These are phyloP conservation scores for Blumeria graminis DNA, from an alignment of 2,329 filamentous ascomycete species.

Conservation along the genomic window DNA sequence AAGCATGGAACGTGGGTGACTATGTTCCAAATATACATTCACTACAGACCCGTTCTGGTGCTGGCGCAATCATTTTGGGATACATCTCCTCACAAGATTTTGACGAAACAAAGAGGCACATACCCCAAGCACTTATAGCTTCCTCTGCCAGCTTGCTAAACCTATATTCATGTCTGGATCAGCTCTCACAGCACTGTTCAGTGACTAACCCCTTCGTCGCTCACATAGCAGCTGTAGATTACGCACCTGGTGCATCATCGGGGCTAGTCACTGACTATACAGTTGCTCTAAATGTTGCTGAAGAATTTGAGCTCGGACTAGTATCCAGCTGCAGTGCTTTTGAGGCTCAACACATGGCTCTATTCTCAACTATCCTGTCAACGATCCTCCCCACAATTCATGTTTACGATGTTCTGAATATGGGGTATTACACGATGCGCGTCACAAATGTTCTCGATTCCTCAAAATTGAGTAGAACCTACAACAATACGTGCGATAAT, in stretches of 20 bases:
- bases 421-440: slow-evolving; percentile 59
- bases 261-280: slow-evolving; percentile 76
- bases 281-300: slow-evolving; percentile 52
- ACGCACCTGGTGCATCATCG: slow-evolving; percentile 34
- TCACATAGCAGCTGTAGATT: slow-evolving; percentile 80
- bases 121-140: slow-evolving; percentile 77
- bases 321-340: slow-evolving; percentile 69
- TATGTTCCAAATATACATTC: slow-evolving; percentile 54
- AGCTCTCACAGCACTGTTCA: slow-evolving; percentile 74
- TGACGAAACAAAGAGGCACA: slow-evolving; percentile 68
- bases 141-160: slow-evolving; percentile 61
- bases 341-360: slow-evolving; percentile 83
- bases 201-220: slow-evolving; percentile 83
- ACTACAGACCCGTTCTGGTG: slow-evolving; percentile 71
- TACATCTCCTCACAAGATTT: slow-evolving; percentile 98
- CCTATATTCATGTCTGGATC: slow-evolving; percentile 65
- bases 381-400: slow-evolving; percentile 63
- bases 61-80: slow-evolving; percentile 73
- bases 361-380: slow-evolving; percentile 66
- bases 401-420: slow-evolving; percentile 66
- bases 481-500: slow-evolving; percentile 39
- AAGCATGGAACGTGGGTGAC: slow-evolving; percentile 59
- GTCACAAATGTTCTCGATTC: slow-evolving; percentile 64
- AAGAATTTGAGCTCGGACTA: slow-evolving; percentile 73
- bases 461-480: slow-evolving; percentile 40